phyloP scores from a whole-genome alignment of 257 asterid species.

The Gentiana macrophylla region DNA sequence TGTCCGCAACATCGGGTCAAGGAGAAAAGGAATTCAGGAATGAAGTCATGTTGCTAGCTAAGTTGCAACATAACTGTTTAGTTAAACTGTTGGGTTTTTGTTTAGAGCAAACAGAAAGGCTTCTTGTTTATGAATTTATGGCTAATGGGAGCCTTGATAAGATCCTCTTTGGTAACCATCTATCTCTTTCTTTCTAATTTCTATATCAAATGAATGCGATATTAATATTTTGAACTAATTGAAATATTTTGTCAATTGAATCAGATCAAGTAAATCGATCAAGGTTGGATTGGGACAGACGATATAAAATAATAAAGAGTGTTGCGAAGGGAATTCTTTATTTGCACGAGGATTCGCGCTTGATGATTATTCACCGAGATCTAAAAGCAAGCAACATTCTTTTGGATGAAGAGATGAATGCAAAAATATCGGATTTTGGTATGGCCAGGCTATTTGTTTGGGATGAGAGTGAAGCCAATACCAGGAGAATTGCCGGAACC shows the following conservation, averaged over 20 bases:
- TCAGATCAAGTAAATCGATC: conserved; percentile 9
- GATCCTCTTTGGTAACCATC: conserved; percentile 18
- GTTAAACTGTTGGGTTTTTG: conserved; percentile 21
- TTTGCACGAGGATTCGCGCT: conserved; percentile 30
- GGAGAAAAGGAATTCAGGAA: conserved; percentile 16
- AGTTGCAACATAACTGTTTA: conserved; percentile 22
- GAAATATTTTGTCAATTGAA: background rate
- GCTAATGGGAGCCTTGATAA: conserved; percentile 19
- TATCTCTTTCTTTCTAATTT: background rate
- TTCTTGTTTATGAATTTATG: conserved; percentile 21
- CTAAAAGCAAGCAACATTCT: conserved; percentile 28
- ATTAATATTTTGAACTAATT: background rate
- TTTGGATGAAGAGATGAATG: conserved; percentile 22
- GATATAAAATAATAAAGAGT: conserved; percentile 18
- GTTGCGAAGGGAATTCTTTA: conserved; percentile 21
- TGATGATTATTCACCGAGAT: conserved; percentile 26
- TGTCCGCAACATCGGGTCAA: conserved; percentile 14
- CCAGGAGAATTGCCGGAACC: conserved; percentile 21
- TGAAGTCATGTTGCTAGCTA: conserved; percentile 14
- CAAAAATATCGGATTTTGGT: conserved; percentile 30
- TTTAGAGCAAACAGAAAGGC: conserved; percentile 18
- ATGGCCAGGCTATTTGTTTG: conserved; percentile 16
- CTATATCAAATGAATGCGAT: no score
- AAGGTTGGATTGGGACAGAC: conserved; percentile 20
- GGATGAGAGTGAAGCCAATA: conserved; percentile 14